Conservation (phyloP, 2,329 filamentous ascomycete species). For the Byssothecium circinans region DNA sequence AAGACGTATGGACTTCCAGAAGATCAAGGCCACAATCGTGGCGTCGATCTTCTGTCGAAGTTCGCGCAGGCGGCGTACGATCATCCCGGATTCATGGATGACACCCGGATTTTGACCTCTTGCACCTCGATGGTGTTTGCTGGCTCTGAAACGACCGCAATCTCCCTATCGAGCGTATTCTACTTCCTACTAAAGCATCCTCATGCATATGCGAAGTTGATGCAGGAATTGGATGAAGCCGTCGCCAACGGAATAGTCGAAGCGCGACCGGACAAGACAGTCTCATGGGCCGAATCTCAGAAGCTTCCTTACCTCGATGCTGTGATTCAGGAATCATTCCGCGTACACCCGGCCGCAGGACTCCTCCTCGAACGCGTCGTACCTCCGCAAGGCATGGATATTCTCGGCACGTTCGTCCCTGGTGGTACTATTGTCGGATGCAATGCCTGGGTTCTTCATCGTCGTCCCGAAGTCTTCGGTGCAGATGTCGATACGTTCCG, state of each 20-base stretch:
- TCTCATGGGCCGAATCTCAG: slow-evolving; percentile 71
- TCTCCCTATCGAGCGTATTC: slow-evolving; percentile 70
- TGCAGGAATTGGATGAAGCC: slow-evolving; percentile 64
- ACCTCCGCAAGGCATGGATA: slow-evolving; percentile 64
- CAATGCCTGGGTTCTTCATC: slow-evolving; percentile 74
- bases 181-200: slow-evolving; percentile 73
- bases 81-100: slow-evolving; percentile 71
- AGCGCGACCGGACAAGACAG: slow-evolving; percentile 53
- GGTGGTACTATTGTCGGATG: slow-evolving; percentile 75
- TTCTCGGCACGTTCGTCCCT: slow-evolving; percentile 63
- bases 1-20: slow-evolving; percentile 45
- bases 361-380: slow-evolving; percentile 74
- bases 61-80: slow-evolving; percentile 69
- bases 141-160: slow-evolving; percentile 78
- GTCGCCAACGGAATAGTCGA: slow-evolving; percentile 53
- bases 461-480: slow-evolving; percentile 68
- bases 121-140: slow-evolving; percentile 73
- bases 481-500: slow-evolving; percentile 65
- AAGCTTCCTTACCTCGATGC: slow-evolving; percentile 75
- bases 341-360: slow-evolving; percentile 73
- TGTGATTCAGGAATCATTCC: slow-evolving; percentile 76
- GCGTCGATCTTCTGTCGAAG: slow-evolving; percentile 67
- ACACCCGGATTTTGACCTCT: slow-evolving; percentile 69
- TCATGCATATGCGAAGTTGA: slow-evolving; percentile 56
- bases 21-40: slow-evolving; percentile 35